These are phyloP conservation scores for Fraxinus dipetala DNA, from an alignment of 305 asterid species.

Conservation along the genomic window DNA sequence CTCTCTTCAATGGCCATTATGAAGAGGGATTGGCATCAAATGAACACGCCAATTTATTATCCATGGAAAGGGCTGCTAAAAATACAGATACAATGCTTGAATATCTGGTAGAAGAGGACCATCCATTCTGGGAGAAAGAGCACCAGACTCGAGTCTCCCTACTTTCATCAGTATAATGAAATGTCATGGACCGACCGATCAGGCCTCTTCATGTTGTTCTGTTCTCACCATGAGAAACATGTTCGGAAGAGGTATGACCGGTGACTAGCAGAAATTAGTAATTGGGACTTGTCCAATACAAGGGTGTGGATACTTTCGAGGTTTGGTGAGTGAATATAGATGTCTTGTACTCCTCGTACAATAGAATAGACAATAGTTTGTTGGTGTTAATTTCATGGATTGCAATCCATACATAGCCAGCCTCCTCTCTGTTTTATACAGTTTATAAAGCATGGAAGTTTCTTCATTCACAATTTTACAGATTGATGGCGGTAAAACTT, in stretches of 20 bases:
- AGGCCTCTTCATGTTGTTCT: not conserved
- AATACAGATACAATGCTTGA: conserved; percentile 8
- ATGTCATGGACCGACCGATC: not conserved
- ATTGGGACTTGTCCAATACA: not conserved
- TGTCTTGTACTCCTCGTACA: not conserved
- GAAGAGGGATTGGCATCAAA: conserved; percentile 26
- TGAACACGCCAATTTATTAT: conserved; percentile 25
- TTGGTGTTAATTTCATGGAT: not conserved
- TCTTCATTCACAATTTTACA: not conserved
- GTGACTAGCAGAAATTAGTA: not conserved
- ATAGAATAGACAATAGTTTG: not conserved
- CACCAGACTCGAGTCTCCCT: conserved; percentile 44
- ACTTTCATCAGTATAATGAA: conserved; percentile 46
- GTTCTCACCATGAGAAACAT: not conserved
- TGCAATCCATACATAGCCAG: not conserved
- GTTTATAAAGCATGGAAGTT: not conserved
- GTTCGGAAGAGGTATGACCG: not conserved
- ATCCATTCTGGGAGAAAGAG: conserved; percentile 65
- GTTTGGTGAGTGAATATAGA: not conserved
- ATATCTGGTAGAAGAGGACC: conserved; percentile 41
- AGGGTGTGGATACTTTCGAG: not conserved
- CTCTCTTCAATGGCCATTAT: conserved; percentile 23
- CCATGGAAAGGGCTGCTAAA: conserved; percentile 11
- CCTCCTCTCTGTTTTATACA: not conserved
- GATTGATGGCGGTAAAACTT: not conserved